These are phyloP conservation scores for Geranomyces variabilis DNA, from an alignment of 192 early-diverging fungal species.

Conservation along the genomic window DNA sequence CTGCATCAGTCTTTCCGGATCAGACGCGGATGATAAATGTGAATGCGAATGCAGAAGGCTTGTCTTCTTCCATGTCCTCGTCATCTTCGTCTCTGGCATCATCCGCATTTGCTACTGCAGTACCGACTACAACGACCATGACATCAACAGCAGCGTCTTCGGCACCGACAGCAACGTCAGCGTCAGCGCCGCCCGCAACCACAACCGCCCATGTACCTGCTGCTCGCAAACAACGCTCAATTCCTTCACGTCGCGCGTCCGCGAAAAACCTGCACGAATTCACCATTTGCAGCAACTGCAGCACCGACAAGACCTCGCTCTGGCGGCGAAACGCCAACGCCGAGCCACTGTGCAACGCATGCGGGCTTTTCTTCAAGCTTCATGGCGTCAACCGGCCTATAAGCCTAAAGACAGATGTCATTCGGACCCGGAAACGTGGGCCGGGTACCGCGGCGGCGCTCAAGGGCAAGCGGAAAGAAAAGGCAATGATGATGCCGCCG, in stretches of 20 bases:
- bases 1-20: too few relatives aligned
- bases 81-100: neutral
- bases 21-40: too few relatives aligned
- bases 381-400: slow-evolving; percentile 88
- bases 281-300: slow-evolving; percentile 76
- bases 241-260: neutral
- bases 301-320: slow-evolving; percentile 86
- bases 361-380: slow-evolving; percentile 93
- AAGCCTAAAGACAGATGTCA: slow-evolving; percentile 87
- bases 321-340: slow-evolving; percentile 93
- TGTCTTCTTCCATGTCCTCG: neutral
- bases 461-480: neutral
- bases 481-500: neutral
- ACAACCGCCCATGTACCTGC: too few relatives aligned
- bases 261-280: slow-evolving; percentile 24
- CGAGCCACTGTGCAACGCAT: slow-evolving; percentile 94
- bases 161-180: too few relatives aligned
- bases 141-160: too few relatives aligned
- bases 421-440: slow-evolving; percentile 87
- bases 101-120: too few relatives aligned
- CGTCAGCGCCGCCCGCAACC: too few relatives aligned
- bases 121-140: neutral
- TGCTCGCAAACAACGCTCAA: neutral
- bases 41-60: too few relatives aligned
- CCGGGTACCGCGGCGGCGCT: slow-evolving; percentile 35